Conservation (phyloP, 345 rosid species). For the Eucalyptus sp. region DNA sequence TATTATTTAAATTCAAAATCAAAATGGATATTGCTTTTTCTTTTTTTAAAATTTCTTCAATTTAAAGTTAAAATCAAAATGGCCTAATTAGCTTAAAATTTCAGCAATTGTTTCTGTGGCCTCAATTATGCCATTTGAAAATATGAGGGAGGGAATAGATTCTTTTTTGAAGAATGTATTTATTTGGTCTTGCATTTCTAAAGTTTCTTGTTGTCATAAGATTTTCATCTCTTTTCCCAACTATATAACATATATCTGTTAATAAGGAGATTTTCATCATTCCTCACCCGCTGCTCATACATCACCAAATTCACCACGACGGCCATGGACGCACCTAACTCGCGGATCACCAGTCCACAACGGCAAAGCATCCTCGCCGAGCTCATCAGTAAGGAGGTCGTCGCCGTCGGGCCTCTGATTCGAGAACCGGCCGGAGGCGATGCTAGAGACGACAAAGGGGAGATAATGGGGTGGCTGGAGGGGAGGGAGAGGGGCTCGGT, state of each 20-base stretch:
- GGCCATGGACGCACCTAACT: not conserved
- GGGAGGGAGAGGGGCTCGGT: not conserved
- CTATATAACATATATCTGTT: not conserved
- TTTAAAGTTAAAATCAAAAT: not conserved
- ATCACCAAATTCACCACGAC: not conserved
- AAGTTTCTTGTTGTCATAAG: not conserved
- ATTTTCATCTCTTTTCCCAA: not conserved
- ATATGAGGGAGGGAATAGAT: not conserved
- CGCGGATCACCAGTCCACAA: not conserved
- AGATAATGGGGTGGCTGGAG: conserved; percentile 10
- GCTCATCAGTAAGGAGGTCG: not conserved
- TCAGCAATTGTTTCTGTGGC: not conserved
- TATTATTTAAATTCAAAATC: not conserved
- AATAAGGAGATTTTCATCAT: not conserved
- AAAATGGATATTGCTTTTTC: not conserved
- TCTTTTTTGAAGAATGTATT: not conserved
- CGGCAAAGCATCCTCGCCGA: not conserved
- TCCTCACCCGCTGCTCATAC: not conserved
- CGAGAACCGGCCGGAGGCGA: not conserved
- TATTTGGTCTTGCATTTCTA: not conserved
- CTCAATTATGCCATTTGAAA: not conserved
- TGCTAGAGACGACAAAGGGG: not conserved
- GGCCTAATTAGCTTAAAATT: not conserved
- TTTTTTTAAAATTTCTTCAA: not conserved
- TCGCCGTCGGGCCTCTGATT: conserved; percentile 4